Evolutionary conservation across 352 stramenopile genomes (phyloP).

Genomic region (Phytophthora pisi): DNA sequence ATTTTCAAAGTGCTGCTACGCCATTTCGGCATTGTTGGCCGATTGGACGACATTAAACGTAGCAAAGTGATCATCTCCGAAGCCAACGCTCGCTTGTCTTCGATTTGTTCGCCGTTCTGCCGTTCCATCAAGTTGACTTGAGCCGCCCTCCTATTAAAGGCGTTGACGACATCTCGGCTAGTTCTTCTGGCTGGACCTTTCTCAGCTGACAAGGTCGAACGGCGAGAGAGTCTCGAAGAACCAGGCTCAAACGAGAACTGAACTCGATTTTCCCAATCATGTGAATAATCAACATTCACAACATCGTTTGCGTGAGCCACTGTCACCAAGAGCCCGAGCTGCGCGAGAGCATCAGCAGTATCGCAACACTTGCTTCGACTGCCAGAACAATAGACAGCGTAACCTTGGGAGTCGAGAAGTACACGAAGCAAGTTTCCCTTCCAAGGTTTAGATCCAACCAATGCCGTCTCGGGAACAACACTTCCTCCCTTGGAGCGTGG

Average conservation of each 20-base stretch:
- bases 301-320: constrained; percentile 49
- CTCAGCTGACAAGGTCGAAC: constrained; percentile 30
- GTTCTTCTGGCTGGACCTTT: constrained; percentile 41
- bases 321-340: constrained; percentile 49
- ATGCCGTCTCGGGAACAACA: constrained; percentile 50
- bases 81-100: constrained; percentile 36
- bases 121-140: constrained; percentile 15
- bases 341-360: constrained; percentile 43
- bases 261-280: constrained; percentile 58
- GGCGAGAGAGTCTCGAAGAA: constrained; percentile 44
- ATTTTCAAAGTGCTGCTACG: constrained; percentile 32
- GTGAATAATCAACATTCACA: constrained; percentile 40
- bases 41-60: constrained; percentile 31
- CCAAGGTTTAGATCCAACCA: constrained; percentile 72
- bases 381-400: constrained; percentile 49
- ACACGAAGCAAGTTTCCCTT: constrained; percentile 60
- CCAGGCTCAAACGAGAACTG: constrained; percentile 52
- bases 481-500: constrained; percentile 61
- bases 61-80: constrained; percentile 49
- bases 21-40: constrained; percentile 29
- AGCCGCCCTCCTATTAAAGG: constrained; percentile 47
- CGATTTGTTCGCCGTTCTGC: constrained; percentile 12
- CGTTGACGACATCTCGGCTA: constrained; percentile 40
- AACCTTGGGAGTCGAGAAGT: constrained; percentile 54
- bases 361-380: constrained; percentile 42